Evolutionary conservation across 306 rosid genomes (phyloP), one percentile per base, ranked within the genome.

Genomic region (Gynostemma pentaphyllum): DNA sequence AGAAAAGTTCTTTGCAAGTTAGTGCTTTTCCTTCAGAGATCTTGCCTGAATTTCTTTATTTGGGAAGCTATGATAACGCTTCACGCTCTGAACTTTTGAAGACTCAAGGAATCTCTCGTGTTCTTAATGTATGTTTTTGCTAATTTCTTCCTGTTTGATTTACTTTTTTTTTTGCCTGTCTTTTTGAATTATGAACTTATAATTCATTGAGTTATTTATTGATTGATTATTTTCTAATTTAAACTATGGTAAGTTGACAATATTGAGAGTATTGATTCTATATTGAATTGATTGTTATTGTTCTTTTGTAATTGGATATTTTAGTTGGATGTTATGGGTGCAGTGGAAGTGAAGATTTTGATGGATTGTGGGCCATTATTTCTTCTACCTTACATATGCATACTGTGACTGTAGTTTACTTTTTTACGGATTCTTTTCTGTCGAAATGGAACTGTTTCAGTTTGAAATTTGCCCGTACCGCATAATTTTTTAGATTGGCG

Each of bases 1-100:
- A 94, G 77, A 88, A 78, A 78, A 66, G 83, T 5, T 39, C 87
- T 34, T 39, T 88, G 64, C 90, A 83, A 71, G 81, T 88, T 19
- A 88, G 97, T 66, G 99, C 94, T 29, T 94, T 94, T 67, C 94
- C 99, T 1, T 94, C 99, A 0, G 86, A 79, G 83, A 84, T 94
- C 72, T 68, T 88, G 81, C 89, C 94, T 21, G 97, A 88, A 59
- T 94, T 94, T 64, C 95, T 94, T 21, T 94, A 79, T 77, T 68
- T 94, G 60, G 99, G 99, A 11, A 88, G 99, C 75, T 94, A 94
- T 53, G 99, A 94, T 60, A 94, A 94, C 80, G 99, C 99, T 2
- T 88, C 99, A 3, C 90, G 99, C 34, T 86, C 99, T 0, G 97
- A 94, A 75, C 97, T 94, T 76, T 89, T 94, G 24, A 94, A 94